Conservation (phyloP, 2,329 filamentous ascomycete genomes). For the Epichloe scottii region DNA sequence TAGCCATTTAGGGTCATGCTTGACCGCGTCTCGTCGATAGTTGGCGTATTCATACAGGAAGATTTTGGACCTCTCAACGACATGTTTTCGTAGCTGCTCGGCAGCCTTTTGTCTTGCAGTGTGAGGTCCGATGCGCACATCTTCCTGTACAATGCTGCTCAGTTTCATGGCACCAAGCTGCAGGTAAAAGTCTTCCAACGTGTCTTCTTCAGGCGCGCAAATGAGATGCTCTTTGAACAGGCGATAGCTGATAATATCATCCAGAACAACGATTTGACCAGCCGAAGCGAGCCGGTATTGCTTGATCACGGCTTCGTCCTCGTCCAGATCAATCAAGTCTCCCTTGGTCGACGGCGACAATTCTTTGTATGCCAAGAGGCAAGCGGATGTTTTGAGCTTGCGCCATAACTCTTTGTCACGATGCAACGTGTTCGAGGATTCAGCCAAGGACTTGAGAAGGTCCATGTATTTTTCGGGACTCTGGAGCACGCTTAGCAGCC, state of each 20-base stretch:
- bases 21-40: conserved; percentile 64
- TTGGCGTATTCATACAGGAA: conserved; percentile 70
- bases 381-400: conserved; percentile 62
- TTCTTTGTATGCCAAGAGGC: conserved; percentile 76
- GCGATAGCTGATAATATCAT: conserved; percentile 81
- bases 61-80: conserved; percentile 76
- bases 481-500: conserved; percentile 68
- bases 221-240: conserved; percentile 77
- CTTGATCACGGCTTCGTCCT: conserved; percentile 53
- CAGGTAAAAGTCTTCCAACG: conserved; percentile 72
- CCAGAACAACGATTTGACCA: conserved; percentile 61
- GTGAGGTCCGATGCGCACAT: conserved; percentile 57
- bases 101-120: conserved; percentile 57
- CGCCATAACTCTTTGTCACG: conserved; percentile 67
- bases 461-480: conserved; percentile 76
- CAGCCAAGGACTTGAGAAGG: conserved; percentile 68
- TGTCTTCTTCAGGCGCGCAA: conserved; percentile 81
- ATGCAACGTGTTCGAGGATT: conserved; percentile 56
- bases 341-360: conserved; percentile 35
- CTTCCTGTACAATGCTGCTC: conserved; percentile 65
- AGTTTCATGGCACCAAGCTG: conserved; percentile 67
- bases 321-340: conserved; percentile 38
- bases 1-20: conserved; percentile 81
- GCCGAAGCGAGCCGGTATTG: conserved; percentile 69
- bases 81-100: conserved; percentile 59